phyloP scores from a whole-genome alignment of 345 rosid genomes.

The Erysimum cheiranthoides region DNA sequence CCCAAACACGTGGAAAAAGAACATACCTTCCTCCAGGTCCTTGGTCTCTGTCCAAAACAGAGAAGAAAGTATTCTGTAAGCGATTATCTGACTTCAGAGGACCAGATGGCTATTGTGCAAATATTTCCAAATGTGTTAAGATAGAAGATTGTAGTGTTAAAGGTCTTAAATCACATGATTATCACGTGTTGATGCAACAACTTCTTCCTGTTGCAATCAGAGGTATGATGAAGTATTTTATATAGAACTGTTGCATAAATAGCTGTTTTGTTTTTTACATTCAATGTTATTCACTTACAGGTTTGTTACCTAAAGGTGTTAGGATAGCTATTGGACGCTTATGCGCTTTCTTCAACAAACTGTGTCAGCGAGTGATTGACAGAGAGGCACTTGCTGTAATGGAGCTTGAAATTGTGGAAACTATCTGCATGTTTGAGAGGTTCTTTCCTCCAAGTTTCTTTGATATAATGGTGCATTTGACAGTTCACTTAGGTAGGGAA shows the following conservation, averaged over 20 bases:
- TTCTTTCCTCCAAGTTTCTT: background rate
- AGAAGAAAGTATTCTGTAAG: background rate
- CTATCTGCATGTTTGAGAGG: background rate
- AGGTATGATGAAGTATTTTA: background rate
- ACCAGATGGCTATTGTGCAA: background rate
- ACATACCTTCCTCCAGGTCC: background rate
- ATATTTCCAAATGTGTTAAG: background rate
- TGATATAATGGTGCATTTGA: slow-evolving; percentile 1
- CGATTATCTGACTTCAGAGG: background rate
- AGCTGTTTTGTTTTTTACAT: too few relatives aligned
- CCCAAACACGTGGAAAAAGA: background rate
- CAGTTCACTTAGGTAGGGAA: background rate
- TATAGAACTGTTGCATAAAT: too few relatives aligned
- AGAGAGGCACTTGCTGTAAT: background rate
- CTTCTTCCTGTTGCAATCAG: background rate
- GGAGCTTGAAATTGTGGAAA: background rate
- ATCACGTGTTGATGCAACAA: slow-evolving; percentile 5
- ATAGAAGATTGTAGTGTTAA: background rate
- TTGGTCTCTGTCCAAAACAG: background rate
- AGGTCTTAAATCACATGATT: too few relatives aligned
- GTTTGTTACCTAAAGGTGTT: background rate
- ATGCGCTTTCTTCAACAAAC: background rate
- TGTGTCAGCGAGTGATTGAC: slow-evolving; percentile 7
- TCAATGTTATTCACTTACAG: background rate
- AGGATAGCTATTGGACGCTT: background rate